Base-by-base conservation (phyloP, 768 basidiomycete species). In the Mycena vitilis region DNA sequence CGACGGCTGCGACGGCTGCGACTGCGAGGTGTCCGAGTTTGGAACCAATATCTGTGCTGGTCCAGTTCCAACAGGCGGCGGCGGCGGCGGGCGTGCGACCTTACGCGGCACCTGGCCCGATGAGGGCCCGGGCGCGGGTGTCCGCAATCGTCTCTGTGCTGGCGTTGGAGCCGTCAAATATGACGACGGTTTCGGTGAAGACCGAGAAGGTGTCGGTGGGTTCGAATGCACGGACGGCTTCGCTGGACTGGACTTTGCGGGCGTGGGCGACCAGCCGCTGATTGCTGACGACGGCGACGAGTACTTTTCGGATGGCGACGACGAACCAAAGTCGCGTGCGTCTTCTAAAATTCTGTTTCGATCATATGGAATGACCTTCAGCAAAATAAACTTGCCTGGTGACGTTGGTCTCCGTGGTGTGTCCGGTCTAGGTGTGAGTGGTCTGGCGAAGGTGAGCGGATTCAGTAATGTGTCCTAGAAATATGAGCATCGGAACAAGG, bases 21-120 rank as follows among this genome's bases (percentile, higher is more conserved):
- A 77, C 62, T 81, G 82, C 22, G 57, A 88, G 1, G 83, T 81
- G 70, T 90, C 88, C 12, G 88, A 88, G 72, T 88, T 85, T 5
- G 88, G 87, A 10, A 82, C 88, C 25, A 89, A 75, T n/a, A 89
- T 80, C 20, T 79, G 81, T 37, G 75, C 80, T 7, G 82, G 78
- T 25, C 81, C 84, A 53, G 73, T 72, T 60, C 76, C 70, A 42
- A 75, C 75, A 49, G 72, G 69, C 67, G 75, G 74, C 44, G 80
- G 74, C 55, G 73, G 73, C 5, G 76, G 75, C 10, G 88, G 85
- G 9, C 80, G 82, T 54, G 84, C 84, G 36, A 89, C 83, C 74
- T 82, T 87, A 49, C 87, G 84, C 38, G 71, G 73, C 8, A 36
- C 7, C 18, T 16, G 30, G 49, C 68, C 75, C 45, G 77, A 78